These are phyloP conservation scores for Berberis thunbergii DNA, from an alignment of 164 flowering plant species.

Conservation along the genomic window DNA sequence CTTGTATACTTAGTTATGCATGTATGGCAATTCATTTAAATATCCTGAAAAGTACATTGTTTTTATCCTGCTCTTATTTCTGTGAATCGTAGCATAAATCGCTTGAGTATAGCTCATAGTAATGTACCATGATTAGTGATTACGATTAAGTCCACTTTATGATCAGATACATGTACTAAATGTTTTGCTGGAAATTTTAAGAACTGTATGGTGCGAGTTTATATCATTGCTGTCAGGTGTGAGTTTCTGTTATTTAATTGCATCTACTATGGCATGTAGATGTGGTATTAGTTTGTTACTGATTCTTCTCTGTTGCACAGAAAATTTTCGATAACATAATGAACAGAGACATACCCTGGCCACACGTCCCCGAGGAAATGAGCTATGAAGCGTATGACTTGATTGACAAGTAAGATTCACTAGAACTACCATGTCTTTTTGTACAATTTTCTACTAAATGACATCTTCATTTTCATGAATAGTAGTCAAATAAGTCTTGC, in stretches of 20 bases:
- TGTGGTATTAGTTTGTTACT: constrained; percentile 6
- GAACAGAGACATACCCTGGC: constrained; percentile 96
- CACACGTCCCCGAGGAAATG: constrained; percentile 84
- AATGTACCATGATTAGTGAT: too few species aligned
- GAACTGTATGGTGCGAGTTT: too few species aligned
- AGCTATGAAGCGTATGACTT: constrained; percentile 77
- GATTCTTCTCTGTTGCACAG: constrained; percentile 38
- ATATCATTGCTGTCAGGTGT: neutral
- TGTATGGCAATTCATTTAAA: too few species aligned
- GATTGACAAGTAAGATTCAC: constrained; percentile 69
- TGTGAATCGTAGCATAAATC: too few species aligned
- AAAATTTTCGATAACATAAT: constrained; percentile 89
- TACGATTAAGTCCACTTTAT: too few species aligned
- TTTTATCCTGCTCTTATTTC: too few species aligned
- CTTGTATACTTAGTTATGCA: too few species aligned
- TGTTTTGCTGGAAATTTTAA: too few species aligned
- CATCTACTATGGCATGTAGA: neutral
- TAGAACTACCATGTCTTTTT: neutral
- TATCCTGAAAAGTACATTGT: too few species aligned
- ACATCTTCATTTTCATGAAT: neutral
- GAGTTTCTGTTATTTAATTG: neutral
- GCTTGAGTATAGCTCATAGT: too few species aligned
- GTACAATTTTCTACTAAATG: neutral
- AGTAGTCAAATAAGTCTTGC: too few species aligned
- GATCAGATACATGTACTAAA: too few species aligned